Evolutionary conservation across 768 basidiomycete genomes (phyloP), one percentile per base, ranked within the genome.

Genomic region (Auricularia sp.): DNA sequence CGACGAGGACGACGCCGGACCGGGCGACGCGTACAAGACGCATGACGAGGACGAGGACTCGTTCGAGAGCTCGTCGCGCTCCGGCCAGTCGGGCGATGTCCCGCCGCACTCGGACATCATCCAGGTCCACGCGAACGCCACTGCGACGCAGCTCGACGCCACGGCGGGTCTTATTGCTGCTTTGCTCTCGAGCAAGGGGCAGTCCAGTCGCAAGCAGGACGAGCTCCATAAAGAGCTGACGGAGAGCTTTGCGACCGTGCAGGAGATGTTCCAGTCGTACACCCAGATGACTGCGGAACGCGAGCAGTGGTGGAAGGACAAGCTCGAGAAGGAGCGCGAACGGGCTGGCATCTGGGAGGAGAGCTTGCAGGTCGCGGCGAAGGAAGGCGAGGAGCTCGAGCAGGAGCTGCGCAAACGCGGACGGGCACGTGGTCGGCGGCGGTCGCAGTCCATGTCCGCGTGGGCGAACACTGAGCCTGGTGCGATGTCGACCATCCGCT

Each of bases 271-370:
- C n/a, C 76, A 75, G 61, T 87, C 89, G 64, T 91, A 90, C 69
- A 76, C 85, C 1, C 74, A 80, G 54, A 90, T 94, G 84, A 78
- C 81, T 4, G 78, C 79, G 64, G 87, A 88, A 64, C 80, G 95
- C n/a, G 95, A 97, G 67, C 81, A 83, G 61, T 97, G 88, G 83
- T 94, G 85, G 78, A 80, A 79, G 64, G 75, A 79, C 36, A 82
- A 85, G 68, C 76, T 93, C 10, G 81, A 81, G 67, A 81, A 83
- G 33, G 90, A 93, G 71, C 78, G 80, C 60, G 78, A 81, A 68
- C 78, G 86, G 33, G 85, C 86, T 70, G 77, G 71, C 11, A 78
- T 93, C 34, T 98, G 95, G 95, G 94, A 96, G 75, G 88, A 93
- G 75, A 95, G 90, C 72, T 74, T 98, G 70, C 85, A 87, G 63